Conservation (phyloP, 352 stramenopile species). For the Ochromonadaceae sp. region DNA sequence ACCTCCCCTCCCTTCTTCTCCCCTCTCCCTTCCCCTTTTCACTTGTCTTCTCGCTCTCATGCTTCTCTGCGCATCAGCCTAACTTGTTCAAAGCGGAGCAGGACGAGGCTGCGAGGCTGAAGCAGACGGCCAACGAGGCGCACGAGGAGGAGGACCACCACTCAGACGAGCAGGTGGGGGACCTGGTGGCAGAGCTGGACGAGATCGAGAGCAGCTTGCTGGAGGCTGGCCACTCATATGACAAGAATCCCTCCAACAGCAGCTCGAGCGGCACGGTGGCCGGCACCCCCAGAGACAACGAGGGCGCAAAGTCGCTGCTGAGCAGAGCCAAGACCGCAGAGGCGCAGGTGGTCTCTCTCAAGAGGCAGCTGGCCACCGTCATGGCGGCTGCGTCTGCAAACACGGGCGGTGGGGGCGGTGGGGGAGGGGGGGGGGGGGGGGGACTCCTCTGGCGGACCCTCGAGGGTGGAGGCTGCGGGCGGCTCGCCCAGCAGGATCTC, state of each 20-base stretch:
- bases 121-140: neutral
- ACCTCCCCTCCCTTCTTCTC: too few relatives aligned
- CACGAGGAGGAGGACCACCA: neutral
- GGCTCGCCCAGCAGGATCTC: neutral
- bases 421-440: neutral
- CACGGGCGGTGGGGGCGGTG: neutral
- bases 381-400: neutral
- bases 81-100: too few relatives aligned
- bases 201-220: neutral
- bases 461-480: neutral
- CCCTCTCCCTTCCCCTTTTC: too few relatives aligned
- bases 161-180: neutral
- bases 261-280: neutral
- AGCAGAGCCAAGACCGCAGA: conserved; percentile 7
- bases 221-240: neutral
- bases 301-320: neutral
- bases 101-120: neutral
- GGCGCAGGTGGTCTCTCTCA: neutral
- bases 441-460: neutral
- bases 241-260: conserved; percentile 1
- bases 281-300: neutral
- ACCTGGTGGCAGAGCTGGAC: neutral
- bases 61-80: too few relatives aligned
- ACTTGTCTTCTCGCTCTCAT: too few relatives aligned
- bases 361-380: conserved; percentile 2